These are phyloP conservation scores for Glomus cerebriforme DNA, from an alignment of 192 early-diverging fungal genomes.

Conservation along the genomic window DNA sequence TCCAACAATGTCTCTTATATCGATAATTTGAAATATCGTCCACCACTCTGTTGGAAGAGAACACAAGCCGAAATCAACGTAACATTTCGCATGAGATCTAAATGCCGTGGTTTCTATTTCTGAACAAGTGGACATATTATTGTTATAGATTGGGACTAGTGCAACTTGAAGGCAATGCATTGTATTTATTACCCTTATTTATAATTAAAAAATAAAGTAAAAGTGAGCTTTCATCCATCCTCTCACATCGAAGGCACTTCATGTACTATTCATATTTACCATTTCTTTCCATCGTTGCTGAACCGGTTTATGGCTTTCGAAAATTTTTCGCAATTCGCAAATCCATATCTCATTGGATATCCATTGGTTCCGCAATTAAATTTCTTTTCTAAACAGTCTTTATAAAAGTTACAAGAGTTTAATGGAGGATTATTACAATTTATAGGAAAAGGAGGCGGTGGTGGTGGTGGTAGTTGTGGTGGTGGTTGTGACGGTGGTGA, in stretches of 20 bases:
- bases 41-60: neutral
- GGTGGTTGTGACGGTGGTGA: too few species aligned
- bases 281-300: conserved; percentile 7
- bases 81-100: neutral
- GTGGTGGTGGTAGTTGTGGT: too few species aligned
- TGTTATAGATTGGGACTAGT: conserved; percentile 2
- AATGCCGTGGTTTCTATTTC: neutral
- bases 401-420: conserved; percentile 22
- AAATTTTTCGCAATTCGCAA: conserved; percentile 1
- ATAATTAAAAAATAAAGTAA: neutral
- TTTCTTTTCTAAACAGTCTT: conserved; percentile 5
- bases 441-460: neutral
- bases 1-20: conserved; percentile 1
- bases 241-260: too few species aligned
- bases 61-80: neutral
- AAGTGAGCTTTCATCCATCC: neutral
- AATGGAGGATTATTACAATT: neutral
- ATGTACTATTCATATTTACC: neutral
- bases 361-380: conserved; percentile 7
- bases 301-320: neutral
- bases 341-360: neutral
- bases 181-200: neutral
- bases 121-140: neutral
- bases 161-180: conserved; percentile 6
- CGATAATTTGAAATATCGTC: neutral